These are phyloP conservation scores for Backusella morwellensis DNA, from an alignment of 192 early-diverging fungal species.

Conservation along the genomic window DNA sequence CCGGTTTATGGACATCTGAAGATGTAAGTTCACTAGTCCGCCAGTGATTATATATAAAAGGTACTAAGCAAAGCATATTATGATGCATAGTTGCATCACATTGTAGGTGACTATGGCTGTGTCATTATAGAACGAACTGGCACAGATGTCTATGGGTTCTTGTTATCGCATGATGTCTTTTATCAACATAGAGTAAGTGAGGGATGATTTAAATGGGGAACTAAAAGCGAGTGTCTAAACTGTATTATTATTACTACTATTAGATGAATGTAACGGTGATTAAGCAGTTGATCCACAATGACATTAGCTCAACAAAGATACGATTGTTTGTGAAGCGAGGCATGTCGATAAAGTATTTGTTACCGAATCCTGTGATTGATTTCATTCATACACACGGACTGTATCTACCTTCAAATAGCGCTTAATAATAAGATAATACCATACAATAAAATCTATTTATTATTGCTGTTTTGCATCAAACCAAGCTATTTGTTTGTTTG, in stretches of 20 bases:
- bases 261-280: conserved; percentile 91
- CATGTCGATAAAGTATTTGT: conserved; percentile 94
- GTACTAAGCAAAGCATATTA: neutral
- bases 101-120: conserved; percentile 91
- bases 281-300: conserved; percentile 97
- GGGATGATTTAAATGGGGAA: neutral
- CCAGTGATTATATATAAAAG: too few relatives aligned
- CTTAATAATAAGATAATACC: neutral
- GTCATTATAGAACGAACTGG: conserved; percentile 95
- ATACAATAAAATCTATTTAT: neutral
- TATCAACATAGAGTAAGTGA: conserved; percentile 76
- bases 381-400: conserved; percentile 83
- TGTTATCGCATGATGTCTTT: conserved; percentile 88
- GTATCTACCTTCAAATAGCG: conserved; percentile 44
- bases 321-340: conserved; percentile 92
- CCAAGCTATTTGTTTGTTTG: neutral
- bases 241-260: neutral
- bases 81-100: conserved; percentile 56
- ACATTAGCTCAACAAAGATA: conserved; percentile 97
- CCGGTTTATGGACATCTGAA: conserved; percentile 81
- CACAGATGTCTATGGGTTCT: conserved; percentile 89
- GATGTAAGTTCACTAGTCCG: conserved; percentile 62
- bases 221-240: neutral
- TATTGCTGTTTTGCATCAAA: neutral
- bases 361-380: conserved; percentile 89